A percentile compares a stretch with the other conserved stretches of the same genome.
Evolutionary conservation across 2,329 filamentous ascomycete genomes (phyloP).

Genomic region (Hypoxylon sp.): DNA sequence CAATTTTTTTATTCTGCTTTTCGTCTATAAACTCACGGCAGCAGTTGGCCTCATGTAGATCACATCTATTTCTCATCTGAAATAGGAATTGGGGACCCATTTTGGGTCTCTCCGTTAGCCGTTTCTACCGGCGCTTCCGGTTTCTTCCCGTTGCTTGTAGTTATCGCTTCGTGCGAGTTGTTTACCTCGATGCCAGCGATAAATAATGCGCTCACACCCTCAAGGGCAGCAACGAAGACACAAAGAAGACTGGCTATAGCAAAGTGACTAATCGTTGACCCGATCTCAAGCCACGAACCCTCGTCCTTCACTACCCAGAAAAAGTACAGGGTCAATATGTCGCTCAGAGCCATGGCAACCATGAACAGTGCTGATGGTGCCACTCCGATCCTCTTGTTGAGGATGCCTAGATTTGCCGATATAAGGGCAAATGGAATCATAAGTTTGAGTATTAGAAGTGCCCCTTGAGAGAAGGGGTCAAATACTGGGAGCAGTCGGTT

Average conservation of each 20-base stretch:
- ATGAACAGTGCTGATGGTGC: slow-evolving; percentile 93
- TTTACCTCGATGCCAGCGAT: slow-evolving; percentile 83
- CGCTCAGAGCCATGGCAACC: slow-evolving; percentile 91
- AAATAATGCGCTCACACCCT: slow-evolving; percentile 87
- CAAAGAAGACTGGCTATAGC: slow-evolving; percentile 90
- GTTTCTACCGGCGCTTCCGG: slow-evolving; percentile 20
- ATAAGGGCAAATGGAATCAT: slow-evolving; percentile 94
- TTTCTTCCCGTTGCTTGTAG: slow-evolving; percentile 31
- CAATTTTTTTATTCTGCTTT: slow-evolving; percentile 23
- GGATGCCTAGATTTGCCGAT: slow-evolving; percentile 91
- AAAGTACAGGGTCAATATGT: slow-evolving; percentile 94
- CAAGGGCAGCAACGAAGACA: slow-evolving; percentile 89
- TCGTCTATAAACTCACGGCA: slow-evolving; percentile 6
- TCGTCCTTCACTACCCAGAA: slow-evolving; percentile 98
- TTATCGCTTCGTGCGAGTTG: slow-evolving; percentile 36
- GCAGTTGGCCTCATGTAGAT: slow-evolving; percentile 9
- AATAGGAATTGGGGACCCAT: slow-evolving; percentile 10
- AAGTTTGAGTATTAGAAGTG: slow-evolving; percentile 88
- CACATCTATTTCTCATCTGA: slow-evolving; percentile 29
- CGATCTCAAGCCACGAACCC: slow-evolving; percentile 97
- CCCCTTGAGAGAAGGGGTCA: slow-evolving; percentile 91
- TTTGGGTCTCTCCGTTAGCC: slow-evolving; percentile 30
- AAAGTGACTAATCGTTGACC: slow-evolving; percentile 96
- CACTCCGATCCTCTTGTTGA: slow-evolving; percentile 87
- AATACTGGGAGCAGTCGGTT: slow-evolving; percentile 90